phyloP scores from a whole-genome alignment of 257 asterid genomes.

The Verbena officinalis region DNA sequence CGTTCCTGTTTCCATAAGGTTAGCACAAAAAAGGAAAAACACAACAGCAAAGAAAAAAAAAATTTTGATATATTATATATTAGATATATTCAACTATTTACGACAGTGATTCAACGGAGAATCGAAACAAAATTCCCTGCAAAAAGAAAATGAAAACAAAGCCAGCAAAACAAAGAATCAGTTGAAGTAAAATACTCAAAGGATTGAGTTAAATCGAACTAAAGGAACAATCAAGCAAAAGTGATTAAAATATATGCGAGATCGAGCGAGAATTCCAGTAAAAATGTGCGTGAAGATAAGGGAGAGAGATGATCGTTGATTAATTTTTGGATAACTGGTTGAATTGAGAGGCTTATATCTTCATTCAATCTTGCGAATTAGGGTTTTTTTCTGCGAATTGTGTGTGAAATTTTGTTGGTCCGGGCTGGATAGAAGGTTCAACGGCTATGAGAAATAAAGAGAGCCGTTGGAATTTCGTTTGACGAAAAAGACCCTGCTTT shows the following conservation, averaged over 20 bases:
- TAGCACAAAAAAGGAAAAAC: constrained; percentile 30
- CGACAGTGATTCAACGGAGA: constrained; percentile 12
- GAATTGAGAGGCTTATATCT: constrained; percentile 29
- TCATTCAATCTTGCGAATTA: constrained; percentile 11
- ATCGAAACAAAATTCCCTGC: constrained; percentile 9
- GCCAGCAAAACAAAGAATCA: constrained; percentile 49
- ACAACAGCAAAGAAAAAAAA: constrained; percentile 10
- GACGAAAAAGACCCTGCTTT: constrained; percentile 29
- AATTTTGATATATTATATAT: not conserved
- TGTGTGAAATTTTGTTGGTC: not conserved
- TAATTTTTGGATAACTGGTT: not conserved
- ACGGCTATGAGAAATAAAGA: constrained; percentile 53
- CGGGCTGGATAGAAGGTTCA: constrained; percentile 7
- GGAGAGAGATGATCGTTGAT: constrained; percentile 27
- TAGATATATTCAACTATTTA: not conserved
- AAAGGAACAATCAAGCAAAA: constrained; percentile 27
- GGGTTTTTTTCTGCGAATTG: constrained; percentile 39
- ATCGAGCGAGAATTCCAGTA: not conserved
- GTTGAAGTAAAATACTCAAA: constrained; percentile 19
- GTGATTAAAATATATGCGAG: not conserved
- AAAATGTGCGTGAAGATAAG: constrained; percentile 13
- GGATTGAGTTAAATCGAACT: constrained; percentile 27
- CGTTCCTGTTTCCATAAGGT: constrained; percentile 81
- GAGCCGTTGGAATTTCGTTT: constrained; percentile 46
- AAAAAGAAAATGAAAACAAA: not conserved